These are phyloP conservation scores for Xylaria sp. DNA, from an alignment of 2,329 filamentous ascomycete species.

Conservation along the genomic window DNA sequence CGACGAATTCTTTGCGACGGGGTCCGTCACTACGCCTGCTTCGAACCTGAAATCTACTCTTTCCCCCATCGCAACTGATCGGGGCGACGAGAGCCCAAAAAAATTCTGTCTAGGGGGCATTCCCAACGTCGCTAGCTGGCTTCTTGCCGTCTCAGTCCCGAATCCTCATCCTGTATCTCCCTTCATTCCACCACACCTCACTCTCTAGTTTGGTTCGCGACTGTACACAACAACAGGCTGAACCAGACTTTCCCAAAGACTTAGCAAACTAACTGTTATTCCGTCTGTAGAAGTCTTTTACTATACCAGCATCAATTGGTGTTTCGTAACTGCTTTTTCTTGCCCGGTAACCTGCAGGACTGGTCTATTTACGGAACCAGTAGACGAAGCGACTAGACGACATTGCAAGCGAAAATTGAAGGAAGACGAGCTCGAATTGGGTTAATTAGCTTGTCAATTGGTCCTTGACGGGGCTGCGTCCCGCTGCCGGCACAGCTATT, in stretches of 20 bases:
- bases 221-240: conserved; percentile 35
- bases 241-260: conserved; percentile 9
- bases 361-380: conserved; percentile 3
- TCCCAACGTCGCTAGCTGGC: conserved; percentile 33
- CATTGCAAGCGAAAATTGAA: background rate
- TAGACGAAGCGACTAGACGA: conserved; percentile 1
- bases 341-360: conserved; percentile 2
- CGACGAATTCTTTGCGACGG: conserved; percentile 22
- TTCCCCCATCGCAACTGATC: conserved; percentile 14
- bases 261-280: conserved; percentile 34
- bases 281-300: conserved; percentile 17
- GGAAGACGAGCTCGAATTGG: conserved; percentile 4
- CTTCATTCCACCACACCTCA: conserved; percentile 42
- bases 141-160: conserved; percentile 34
- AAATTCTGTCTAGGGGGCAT: conserved; percentile 34
- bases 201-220: conserved; percentile 30
- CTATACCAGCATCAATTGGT: conserved; percentile 11
- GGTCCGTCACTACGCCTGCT: conserved; percentile 14
- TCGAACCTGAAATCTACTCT: conserved; percentile 8
- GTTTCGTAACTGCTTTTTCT: conserved; percentile 1
- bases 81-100: conserved; percentile 28
- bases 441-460: conserved; percentile 10
- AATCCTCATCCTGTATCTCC: conserved; percentile 34
- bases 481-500: conserved; percentile 28
- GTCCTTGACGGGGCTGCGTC: conserved; percentile 2